Conservation (phyloP, 768 basidiomycete genomes). For the Kwoniella mangroviensis region DNA sequence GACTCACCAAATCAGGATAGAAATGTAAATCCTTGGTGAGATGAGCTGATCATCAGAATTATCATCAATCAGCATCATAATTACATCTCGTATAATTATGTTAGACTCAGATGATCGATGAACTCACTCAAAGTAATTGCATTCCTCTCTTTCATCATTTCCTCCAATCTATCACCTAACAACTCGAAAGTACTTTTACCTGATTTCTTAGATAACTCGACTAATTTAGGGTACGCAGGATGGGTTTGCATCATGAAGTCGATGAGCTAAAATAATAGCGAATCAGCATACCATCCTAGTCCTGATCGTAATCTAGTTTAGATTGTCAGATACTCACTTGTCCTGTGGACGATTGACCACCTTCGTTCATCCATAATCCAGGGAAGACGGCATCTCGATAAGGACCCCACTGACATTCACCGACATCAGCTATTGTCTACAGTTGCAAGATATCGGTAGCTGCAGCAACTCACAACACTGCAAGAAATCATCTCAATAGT, state of each 20-base stretch:
- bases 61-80: slow-evolving; percentile 17
- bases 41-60: slow-evolving; percentile 62
- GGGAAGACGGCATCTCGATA: slow-evolving; percentile 81
- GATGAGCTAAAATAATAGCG: slow-evolving; percentile 66
- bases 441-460: background rate
- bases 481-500: background rate
- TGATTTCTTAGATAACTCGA: slow-evolving; percentile 66
- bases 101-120: too few relatives aligned
- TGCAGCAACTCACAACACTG: slow-evolving; percentile 33
- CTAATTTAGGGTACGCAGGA: slow-evolving; percentile 75
- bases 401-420: slow-evolving; percentile 48
- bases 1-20: slow-evolving; percentile 78
- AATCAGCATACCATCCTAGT: slow-evolving; percentile 1
- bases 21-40: slow-evolving; percentile 87
- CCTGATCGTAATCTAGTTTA: background rate
- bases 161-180: slow-evolving; percentile 73
- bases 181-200: slow-evolving; percentile 61
- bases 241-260: slow-evolving; percentile 95
- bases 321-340: slow-evolving; percentile 63
- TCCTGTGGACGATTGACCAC: slow-evolving; percentile 98
- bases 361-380: slow-evolving; percentile 99
- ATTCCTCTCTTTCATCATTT: slow-evolving; percentile 65
- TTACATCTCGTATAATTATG: too few relatives aligned
- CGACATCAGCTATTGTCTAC: slow-evolving; percentile 1
- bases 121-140: slow-evolving; percentile 66